Evolutionary conservation across 768 basidiomycete species (phyloP), one percentile per base, ranked within the genome.

Genomic region (Hygrocybe punicea): DNA sequence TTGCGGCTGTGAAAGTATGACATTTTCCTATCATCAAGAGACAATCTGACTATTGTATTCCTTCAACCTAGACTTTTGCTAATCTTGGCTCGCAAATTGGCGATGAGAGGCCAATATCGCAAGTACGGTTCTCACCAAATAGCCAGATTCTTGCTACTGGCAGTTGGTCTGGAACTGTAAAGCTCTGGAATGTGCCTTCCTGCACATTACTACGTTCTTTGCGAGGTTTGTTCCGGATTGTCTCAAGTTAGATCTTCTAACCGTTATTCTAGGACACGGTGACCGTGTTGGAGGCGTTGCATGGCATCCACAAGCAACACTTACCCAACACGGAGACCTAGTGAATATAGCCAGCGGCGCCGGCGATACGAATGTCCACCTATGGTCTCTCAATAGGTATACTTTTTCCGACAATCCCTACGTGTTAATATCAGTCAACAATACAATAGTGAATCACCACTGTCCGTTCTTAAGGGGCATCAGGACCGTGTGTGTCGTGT

Each of bases 1-100:
- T 93, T 64, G 76, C 81, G 2, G 86, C 93, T 62, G 87, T 99
- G 63, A 96, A 97, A 78, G 94, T 94, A 60, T 59, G 82, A 66
- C 11, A 16, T 5, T 46, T 7, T 51, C 51, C 11, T 23, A 14
- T 42, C 29, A 29, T 29, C 29, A 29, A 16, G 23, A 44, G 21
- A 2, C 24, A 14, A 11, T 40, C 36, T 35, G 39, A 16, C 21
- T 40, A 48, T 14, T 42, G n/a, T 35, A 16, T 21, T 21, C 10
- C 14, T 46, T 58, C 14, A 21, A 2, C 29, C 1, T 63, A 95
- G 92, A 90, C 86, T 71, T 94, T 91, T 71, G 80, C 85, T 48
- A 96, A 94, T 65, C 83, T 98, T 45, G 97, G 97, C 21, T 98
- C 97, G 0, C 96, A 98, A 79, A 94, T 98, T 62, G 97, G 94